Conservation (phyloP, 2,329 filamentous ascomycete genomes). For the Falciphora oryzae region DNA sequence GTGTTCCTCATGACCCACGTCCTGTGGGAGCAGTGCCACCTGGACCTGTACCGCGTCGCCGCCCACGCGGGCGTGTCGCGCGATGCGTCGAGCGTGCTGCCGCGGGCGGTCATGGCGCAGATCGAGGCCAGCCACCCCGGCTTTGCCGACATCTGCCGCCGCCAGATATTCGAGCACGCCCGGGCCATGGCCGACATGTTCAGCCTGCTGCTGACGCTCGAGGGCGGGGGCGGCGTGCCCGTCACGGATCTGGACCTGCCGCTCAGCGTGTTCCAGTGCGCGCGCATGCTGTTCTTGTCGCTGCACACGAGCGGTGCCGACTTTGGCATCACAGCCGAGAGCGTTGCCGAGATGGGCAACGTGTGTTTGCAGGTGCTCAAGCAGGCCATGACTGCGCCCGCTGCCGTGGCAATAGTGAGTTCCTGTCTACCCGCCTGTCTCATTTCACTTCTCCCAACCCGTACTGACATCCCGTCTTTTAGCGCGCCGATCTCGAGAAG, state of each 20-base stretch:
- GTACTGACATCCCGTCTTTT: neutral
- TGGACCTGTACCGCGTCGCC: slow-evolving; percentile 47
- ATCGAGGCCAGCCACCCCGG: slow-evolving; percentile 33
- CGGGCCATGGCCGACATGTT: slow-evolving; percentile 52
- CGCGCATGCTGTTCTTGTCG: slow-evolving; percentile 45
- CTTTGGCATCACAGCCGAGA: slow-evolving; percentile 37
- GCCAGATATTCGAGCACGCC: slow-evolving; percentile 48
- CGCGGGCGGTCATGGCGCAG: slow-evolving; percentile 35
- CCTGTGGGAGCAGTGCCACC: slow-evolving; percentile 54
- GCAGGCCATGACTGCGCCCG: slow-evolving; percentile 44
- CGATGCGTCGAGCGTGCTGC: slow-evolving; percentile 34
- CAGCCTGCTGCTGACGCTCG: slow-evolving; percentile 42
- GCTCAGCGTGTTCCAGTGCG: slow-evolving; percentile 50
- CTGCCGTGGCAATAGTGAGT: slow-evolving; percentile 42
- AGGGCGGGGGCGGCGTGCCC: slow-evolving; percentile 36
- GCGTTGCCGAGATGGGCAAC: slow-evolving; percentile 42
- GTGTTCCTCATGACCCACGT: slow-evolving; percentile 56
- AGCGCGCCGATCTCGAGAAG: slow-evolving; percentile 43
- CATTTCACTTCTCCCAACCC: neutral
- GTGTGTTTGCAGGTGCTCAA: slow-evolving; percentile 46
- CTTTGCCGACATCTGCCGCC: slow-evolving; percentile 43
- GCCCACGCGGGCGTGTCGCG: slow-evolving; percentile 42
- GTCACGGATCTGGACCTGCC: slow-evolving; percentile 51
- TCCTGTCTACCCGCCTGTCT: slow-evolving; percentile 10
- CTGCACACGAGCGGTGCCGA: slow-evolving; percentile 39